phyloP scores from a whole-genome alignment of 345 rosid species.

The Moricandia moricandioides region DNA sequence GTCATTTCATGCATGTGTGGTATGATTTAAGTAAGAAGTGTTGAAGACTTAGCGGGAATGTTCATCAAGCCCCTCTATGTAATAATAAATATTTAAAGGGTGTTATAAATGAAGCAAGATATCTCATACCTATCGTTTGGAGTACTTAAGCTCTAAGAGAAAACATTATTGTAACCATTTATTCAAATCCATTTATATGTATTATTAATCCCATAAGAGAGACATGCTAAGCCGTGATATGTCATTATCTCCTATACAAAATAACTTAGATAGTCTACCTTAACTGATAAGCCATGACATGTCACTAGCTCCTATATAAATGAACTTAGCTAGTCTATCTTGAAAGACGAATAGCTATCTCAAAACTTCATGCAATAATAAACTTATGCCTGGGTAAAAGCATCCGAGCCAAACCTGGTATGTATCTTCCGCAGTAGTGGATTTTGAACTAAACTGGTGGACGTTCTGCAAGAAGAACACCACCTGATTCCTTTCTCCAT shows the following conservation, averaged over 20 bases:
- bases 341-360: not conserved
- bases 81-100: slow-evolving; percentile 35
- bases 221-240: not conserved
- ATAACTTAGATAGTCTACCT: slow-evolving; percentile 5
- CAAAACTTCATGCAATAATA: slow-evolving; percentile 16
- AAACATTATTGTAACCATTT: not conserved
- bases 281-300: not conserved
- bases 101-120: slow-evolving; percentile 13
- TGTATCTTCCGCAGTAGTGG: slow-evolving; percentile 12
- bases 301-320: not conserved
- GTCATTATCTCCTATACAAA: not conserved
- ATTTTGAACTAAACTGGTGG: slow-evolving; percentile 39
- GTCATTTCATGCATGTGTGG: slow-evolving; percentile 36
- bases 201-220: not conserved
- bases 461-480: slow-evolving; percentile 57
- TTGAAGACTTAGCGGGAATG: slow-evolving; percentile 28
- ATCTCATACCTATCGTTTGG: slow-evolving; percentile 5
- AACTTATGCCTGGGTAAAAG: not conserved
- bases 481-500: slow-evolving; percentile 92
- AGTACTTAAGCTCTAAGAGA: not conserved
- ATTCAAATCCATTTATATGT: slow-evolving; percentile 8
- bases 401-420: slow-evolving; percentile 36
- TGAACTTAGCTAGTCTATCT: slow-evolving; percentile 1
- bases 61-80: slow-evolving; percentile 35
- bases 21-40: slow-evolving; percentile 32